Evolutionary conservation across 495 filamentous ascomycete genomes (phyloP), one percentile per base, ranked within the genome.

Genomic region (Penicillium taxi): DNA sequence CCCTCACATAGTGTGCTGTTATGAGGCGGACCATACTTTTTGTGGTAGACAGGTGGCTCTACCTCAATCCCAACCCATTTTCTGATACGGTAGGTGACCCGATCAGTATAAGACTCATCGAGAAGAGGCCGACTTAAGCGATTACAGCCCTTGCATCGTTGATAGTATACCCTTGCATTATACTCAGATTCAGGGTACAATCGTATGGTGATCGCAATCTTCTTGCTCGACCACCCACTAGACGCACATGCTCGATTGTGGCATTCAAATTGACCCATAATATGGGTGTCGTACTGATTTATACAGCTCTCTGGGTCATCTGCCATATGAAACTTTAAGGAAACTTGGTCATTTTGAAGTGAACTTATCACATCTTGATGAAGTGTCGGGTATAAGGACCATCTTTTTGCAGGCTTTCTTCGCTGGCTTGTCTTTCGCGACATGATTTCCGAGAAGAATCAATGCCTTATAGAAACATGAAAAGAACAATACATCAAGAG

Each of bases 111-210:
- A 26, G 57, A 63, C 18, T 35, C 52, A 36, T 69, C 61, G 32
- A 67, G 36, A 19, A 50, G 17, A 13, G 63, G 64, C 41, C 55
- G 43, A 36, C 54, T 52, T 7, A 67, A 37, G 5, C 15, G 32
- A 6, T 51, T 29, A 43, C 66, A 70, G 13, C 17, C 29, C 40
- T 53, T 55, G 47, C 66, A 73, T 18, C 50, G 60, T 56, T 73
- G 65, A 39, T 69, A 52, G 47, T 66, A 73, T 24, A 73, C 67
- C 45, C 59, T 42, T n/a, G 65, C 66, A 53, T 72, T 73, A 47
- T 73, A 73, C 48, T 38, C 35, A 22, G 39, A 19, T 14, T 38
- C 41, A 15, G 45, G 42, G 49, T 70, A 73, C 48, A 56, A 55
- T 22, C 67, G 63, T 31, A 73, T 72, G 0, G 58, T 64, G 26